These are phyloP conservation scores for Umbilicaria muhlenbergii DNA, from an alignment of 495 filamentous ascomycete genomes.

Conservation along the genomic window DNA sequence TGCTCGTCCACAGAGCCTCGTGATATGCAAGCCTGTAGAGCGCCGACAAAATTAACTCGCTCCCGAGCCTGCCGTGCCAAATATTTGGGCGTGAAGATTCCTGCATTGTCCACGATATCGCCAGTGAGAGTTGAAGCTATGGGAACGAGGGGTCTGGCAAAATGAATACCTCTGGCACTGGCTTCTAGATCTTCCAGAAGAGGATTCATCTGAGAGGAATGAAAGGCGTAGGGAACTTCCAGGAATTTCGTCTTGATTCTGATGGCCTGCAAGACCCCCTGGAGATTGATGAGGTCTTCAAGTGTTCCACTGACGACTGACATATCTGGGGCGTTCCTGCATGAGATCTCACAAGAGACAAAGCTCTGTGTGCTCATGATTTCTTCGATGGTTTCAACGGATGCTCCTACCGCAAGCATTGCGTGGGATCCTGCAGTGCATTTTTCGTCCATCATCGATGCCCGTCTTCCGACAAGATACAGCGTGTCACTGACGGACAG, in stretches of 20 bases:
- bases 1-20: not conserved
- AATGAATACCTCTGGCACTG: slow-evolving; percentile 37
- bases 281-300: slow-evolving; percentile 8
- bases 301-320: slow-evolving; percentile 19
- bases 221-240: slow-evolving; percentile 46
- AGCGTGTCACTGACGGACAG: slow-evolving; percentile 14
- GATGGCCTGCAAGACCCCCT: slow-evolving; percentile 1
- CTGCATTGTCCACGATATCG: slow-evolving; percentile 4
- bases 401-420: slow-evolving; percentile 18
- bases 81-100: slow-evolving; percentile 6
- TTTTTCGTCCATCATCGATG: slow-evolving; percentile 44
- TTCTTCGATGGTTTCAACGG: not conserved
- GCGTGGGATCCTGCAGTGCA: slow-evolving; percentile 45
- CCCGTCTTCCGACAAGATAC: slow-evolving; percentile 51
- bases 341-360: slow-evolving; percentile 7
- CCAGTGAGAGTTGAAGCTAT: slow-evolving; percentile 49
- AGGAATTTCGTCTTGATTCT: slow-evolving; percentile 10
- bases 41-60: slow-evolving; percentile 9
- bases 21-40: slow-evolving; percentile 4
- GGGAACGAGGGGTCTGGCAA: slow-evolving; percentile 42
- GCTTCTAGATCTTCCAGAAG: slow-evolving; percentile 45
- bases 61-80: slow-evolving; percentile 7
- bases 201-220: slow-evolving; percentile 54
- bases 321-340: slow-evolving; percentile 17
- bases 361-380: not conserved